Evolutionary conservation across 257 asterid genomes (phyloP).

Genomic region (Lantana camara): DNA sequence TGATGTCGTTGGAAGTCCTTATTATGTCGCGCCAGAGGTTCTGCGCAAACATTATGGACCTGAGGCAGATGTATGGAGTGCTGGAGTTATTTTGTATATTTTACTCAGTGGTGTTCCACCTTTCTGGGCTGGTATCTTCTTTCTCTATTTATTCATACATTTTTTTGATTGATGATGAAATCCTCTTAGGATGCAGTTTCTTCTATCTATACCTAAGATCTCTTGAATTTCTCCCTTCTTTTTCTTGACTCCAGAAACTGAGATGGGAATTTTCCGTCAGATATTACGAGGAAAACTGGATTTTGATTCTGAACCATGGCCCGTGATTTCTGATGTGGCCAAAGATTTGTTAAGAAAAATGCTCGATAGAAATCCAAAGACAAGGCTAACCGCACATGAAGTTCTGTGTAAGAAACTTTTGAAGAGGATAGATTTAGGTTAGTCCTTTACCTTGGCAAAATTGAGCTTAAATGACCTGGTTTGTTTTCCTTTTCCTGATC

Average conservation of each 20-base stretch:
- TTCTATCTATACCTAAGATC: conserved; percentile 17
- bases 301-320: conserved; percentile 95
- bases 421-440: neutral
- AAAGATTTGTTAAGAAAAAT: conserved; percentile 85
- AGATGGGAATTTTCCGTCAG: conserved; percentile 97
- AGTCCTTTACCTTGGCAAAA: neutral
- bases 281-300: conserved; percentile 73
- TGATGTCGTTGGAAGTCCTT: conserved; percentile 96
- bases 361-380: conserved; percentile 80
- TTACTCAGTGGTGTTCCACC: conserved; percentile 96
- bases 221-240: conserved; percentile 24
- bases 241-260: conserved; percentile 76
- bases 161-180: neutral
- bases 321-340: conserved; percentile 76
- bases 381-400: conserved; percentile 88
- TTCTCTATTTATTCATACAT: conserved; percentile 14
- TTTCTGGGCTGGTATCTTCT: conserved; percentile 80
- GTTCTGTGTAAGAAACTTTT: conserved; percentile 71
- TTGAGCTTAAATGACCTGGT: conserved; percentile 13
- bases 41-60: conserved; percentile 89
- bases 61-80: conserved; percentile 97
- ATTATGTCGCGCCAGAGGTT: conserved; percentile 95
- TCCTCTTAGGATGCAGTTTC: neutral
- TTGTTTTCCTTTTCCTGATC: conserved; percentile 24
- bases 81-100: conserved; percentile 90